Evolutionary conservation across 2,329 filamentous ascomycete genomes (phyloP).

Genomic region (Westerdykella aurantiaca): DNA sequence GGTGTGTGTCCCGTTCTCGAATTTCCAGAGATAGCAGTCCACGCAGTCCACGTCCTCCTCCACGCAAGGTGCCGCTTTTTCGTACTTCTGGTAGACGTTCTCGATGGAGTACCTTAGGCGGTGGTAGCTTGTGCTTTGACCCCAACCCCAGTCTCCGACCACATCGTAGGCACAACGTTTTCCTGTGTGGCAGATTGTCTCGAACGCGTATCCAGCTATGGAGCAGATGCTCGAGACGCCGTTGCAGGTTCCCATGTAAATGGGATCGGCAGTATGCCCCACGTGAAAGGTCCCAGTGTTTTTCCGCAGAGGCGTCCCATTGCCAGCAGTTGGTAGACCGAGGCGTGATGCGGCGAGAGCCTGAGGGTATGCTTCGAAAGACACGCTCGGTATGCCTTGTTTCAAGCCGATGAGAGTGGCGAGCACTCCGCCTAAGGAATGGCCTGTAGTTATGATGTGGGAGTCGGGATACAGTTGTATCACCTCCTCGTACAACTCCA

Average conservation of each 20-base stretch:
- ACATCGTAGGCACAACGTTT: slow-evolving; percentile 34
- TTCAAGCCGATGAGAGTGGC: slow-evolving; percentile 31
- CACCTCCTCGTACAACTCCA: slow-evolving; percentile 32
- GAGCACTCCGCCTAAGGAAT: slow-evolving; percentile 32
- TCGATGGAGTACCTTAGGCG: slow-evolving; percentile 31
- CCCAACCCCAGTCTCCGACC: slow-evolving; percentile 35
- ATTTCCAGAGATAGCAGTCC: slow-evolving; percentile 35
- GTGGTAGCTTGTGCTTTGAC: slow-evolving; percentile 29
- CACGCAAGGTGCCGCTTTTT: slow-evolving; percentile 27
- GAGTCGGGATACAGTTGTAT: slow-evolving; percentile 28
- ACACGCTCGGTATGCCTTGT: slow-evolving; percentile 28
- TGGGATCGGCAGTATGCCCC: slow-evolving; percentile 32
- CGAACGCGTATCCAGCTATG: slow-evolving; percentile 33
- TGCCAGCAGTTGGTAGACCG: slow-evolving; percentile 24
- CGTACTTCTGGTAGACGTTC: slow-evolving; percentile 31
- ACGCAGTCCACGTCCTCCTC: slow-evolving; percentile 32
- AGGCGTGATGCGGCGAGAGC: slow-evolving; percentile 31
- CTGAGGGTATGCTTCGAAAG: slow-evolving; percentile 34
- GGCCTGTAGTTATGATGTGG: slow-evolving; percentile 32
- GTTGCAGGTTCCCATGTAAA: slow-evolving; percentile 36
- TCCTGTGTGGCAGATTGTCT: slow-evolving; percentile 33
- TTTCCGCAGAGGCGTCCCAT: slow-evolving; percentile 25
- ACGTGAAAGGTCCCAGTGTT: slow-evolving; percentile 34
- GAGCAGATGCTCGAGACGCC: slow-evolving; percentile 32
- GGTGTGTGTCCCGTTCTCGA: slow-evolving; percentile 31